These are phyloP conservation scores for Blastomyces emzantsi DNA, from an alignment of 2,329 filamentous ascomycete genomes.

Conservation along the genomic window DNA sequence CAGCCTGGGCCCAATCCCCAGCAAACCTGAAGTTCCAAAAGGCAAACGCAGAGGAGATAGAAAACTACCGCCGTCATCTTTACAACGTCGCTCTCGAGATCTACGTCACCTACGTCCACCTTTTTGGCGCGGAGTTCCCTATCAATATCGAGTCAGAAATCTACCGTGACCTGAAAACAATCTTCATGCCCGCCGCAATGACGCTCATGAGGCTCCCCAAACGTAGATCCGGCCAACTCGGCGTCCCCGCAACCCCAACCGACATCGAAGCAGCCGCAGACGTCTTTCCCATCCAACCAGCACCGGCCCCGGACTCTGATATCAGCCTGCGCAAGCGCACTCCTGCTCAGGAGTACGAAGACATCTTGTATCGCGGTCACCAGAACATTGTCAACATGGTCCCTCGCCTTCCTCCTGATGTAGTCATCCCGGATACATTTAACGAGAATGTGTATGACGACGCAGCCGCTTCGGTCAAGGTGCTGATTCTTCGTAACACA, in stretches of 20 bases:
- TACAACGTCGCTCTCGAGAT: constrained; percentile 50
- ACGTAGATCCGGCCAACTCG: background rate
- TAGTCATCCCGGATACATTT: constrained; percentile 30
- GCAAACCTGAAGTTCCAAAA: constrained; percentile 11
- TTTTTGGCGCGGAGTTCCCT: constrained; percentile 50
- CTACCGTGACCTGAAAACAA: constrained; percentile 40
- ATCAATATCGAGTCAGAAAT: constrained; percentile 54
- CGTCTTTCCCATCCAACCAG: background rate
- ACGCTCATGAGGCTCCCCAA: constrained; percentile 5
- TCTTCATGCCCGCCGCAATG: constrained; percentile 36
- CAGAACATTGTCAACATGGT: constrained; percentile 15
- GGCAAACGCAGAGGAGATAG: constrained; percentile 13
- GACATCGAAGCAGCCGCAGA: constrained; percentile 1
- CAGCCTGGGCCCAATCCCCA: constrained; percentile 21
- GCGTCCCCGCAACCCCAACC: background rate
- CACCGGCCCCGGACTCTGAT: background rate
- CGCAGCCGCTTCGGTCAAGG: constrained; percentile 48
- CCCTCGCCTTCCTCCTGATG: constrained; percentile 15
- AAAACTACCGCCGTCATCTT: constrained; percentile 36
- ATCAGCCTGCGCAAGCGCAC: background rate
- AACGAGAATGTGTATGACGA: constrained; percentile 45
- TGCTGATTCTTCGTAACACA: constrained; percentile 55
- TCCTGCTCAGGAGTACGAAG: constrained; percentile 9
- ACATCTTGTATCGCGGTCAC: constrained; percentile 10
- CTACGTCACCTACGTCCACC: constrained; percentile 49